Percentiles rank a stretch among this genome's conserved stretches.
Evolutionary conservation across 345 rosid genomes (phyloP).

Genomic region (Triadica sebifera): DNA sequence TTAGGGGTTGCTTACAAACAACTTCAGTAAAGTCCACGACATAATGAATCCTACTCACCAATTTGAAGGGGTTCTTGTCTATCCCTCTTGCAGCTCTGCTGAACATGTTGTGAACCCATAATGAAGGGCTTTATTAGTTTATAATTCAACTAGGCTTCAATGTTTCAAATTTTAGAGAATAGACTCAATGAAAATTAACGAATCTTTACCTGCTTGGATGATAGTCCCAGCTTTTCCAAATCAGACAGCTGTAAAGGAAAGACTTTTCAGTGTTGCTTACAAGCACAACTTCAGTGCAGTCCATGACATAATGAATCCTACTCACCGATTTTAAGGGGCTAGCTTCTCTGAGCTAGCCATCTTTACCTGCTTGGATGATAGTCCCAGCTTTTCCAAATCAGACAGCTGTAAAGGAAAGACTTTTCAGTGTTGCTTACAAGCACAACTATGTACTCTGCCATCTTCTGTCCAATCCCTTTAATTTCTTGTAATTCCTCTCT

Average conservation of each 20-base stretch:
- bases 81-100: constrained; percentile 56
- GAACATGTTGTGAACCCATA: constrained; percentile 58
- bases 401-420: constrained; percentile 47
- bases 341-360: constrained; percentile 35
- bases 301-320: background rate
- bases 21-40: background rate
- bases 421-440: background rate
- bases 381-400: constrained; percentile 80
- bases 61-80: constrained; percentile 43
- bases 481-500: constrained; percentile 77
- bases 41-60: constrained; percentile 38
- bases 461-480: constrained; percentile 83
- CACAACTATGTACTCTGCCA: constrained; percentile 60
- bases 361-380: constrained; percentile 70
- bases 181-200: background rate
- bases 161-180: background rate
- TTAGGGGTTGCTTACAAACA: background rate
- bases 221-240: constrained; percentile 79
- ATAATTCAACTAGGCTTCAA: background rate
- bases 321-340: constrained; percentile 62
- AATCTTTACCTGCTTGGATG: constrained; percentile 59
- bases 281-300: background rate
- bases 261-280: background rate
- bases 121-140: background rate
- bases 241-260: constrained; percentile 57